These are phyloP conservation scores for Scheffersomyces titani DNA, from an alignment of 1,139 yeast species.

Conservation along the genomic window DNA sequence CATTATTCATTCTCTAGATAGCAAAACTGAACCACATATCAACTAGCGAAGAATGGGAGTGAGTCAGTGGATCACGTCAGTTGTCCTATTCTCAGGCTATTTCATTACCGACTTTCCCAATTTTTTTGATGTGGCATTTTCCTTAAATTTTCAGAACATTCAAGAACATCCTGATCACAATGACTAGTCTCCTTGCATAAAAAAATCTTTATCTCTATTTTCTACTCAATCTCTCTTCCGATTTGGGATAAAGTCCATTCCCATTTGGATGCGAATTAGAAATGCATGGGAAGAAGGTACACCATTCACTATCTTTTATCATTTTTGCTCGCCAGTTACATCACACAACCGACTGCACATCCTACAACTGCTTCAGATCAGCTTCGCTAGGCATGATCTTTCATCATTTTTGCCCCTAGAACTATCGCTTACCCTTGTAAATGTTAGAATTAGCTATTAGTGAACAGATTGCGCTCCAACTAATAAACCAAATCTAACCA, in stretches of 20 bases:
- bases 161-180: not conserved
- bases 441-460: too few species aligned
- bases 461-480: too few species aligned
- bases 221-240: not conserved
- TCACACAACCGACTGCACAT: not conserved
- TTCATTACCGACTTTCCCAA: not conserved
- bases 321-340: not conserved
- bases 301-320: too few species aligned
- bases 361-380: not conserved
- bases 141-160: not conserved
- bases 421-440: slow-evolving; percentile 3
- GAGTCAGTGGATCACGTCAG: not conserved
- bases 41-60: not conserved
- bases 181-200: not conserved
- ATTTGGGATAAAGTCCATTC: not conserved
- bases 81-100: not conserved
- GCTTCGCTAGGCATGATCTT: not conserved
- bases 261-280: not conserved
- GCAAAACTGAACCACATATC: not conserved
- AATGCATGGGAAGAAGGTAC: too few species aligned
- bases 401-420: slow-evolving; percentile 1
- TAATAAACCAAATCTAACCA: too few species aligned
- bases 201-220: not conserved
- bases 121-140: not conserved
- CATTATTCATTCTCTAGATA: not conserved